Percentiles rank a stretch among this genome's conserved stretches.
Evolutionary conservation across 1,139 yeast species (phyloP).

Genomic region (Debaryomyces coudertii): DNA sequence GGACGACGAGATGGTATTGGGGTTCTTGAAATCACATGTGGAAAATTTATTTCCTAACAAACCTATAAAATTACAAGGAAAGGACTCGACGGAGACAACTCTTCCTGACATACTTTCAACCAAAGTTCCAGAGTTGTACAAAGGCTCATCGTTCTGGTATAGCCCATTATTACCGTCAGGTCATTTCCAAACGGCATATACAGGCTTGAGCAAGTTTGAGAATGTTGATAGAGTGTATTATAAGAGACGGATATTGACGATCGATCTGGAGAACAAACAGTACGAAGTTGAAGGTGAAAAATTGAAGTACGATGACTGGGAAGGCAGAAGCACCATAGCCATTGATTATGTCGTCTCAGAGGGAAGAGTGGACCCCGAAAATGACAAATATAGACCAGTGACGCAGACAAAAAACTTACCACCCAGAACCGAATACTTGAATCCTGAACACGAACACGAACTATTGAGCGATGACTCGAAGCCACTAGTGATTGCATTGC

Average conservation of each 20-base stretch:
- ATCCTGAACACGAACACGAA: constrained; percentile 37
- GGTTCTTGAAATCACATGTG: constrained; percentile 28
- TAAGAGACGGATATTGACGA: constrained; percentile 38
- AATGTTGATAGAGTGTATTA: constrained; percentile 39
- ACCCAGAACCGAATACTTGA: constrained; percentile 45
- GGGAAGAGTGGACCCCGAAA: constrained; percentile 24
- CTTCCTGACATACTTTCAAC: constrained; percentile 31
- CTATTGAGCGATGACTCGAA: constrained; percentile 38
- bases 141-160: constrained; percentile 37
- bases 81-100: constrained; percentile 16
- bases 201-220: constrained; percentile 45
- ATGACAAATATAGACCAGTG: constrained; percentile 33
- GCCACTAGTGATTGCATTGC: constrained; percentile 57
- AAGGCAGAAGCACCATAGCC: constrained; percentile 44
- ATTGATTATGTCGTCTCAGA: constrained; percentile 43
- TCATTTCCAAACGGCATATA: constrained; percentile 51
- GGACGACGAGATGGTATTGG: constrained; percentile 12
- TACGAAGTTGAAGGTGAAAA: constrained; percentile 34
- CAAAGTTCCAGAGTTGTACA: constrained; percentile 34
- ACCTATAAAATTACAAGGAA: constrained; percentile 27
- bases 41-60: constrained; percentile 28
- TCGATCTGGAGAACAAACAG: constrained; percentile 29
- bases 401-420: constrained; percentile 44
- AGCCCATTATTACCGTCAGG: constrained; percentile 47
- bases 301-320: constrained; percentile 45